These are phyloP conservation scores for Candida labiduridarum DNA, from an alignment of 1,139 yeast species.

Conservation along the genomic window DNA sequence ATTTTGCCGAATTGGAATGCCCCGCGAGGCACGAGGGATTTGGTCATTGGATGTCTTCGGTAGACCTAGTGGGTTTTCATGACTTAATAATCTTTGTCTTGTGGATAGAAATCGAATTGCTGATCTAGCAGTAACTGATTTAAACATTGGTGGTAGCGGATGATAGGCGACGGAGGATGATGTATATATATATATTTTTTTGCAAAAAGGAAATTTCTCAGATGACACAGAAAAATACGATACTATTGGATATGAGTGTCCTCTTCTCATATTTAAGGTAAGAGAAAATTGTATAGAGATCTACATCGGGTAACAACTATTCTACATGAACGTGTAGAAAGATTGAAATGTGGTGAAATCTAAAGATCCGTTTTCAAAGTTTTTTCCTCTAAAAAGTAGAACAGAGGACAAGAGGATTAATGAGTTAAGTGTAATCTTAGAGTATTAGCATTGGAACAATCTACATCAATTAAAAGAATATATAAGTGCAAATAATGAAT, in stretches of 20 bases:
- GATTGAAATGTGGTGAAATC: too few relatives aligned
- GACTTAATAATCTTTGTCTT: constrained; percentile 12
- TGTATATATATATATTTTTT: neutral
- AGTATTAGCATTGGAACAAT: too few relatives aligned
- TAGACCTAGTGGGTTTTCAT: constrained; percentile 51
- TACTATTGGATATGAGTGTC: neutral
- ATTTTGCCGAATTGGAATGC: constrained; percentile 55
- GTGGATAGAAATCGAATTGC: constrained; percentile 6
- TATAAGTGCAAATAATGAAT: too few relatives aligned
- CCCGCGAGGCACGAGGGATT: constrained; percentile 44
- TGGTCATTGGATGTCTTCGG: constrained; percentile 38
- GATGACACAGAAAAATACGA: neutral
- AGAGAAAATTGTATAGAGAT: too few relatives aligned
- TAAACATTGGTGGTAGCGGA: neutral
- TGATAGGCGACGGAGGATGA: too few relatives aligned
- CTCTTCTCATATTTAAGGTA: neutral
- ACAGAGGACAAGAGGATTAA: too few relatives aligned
- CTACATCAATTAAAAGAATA: too few relatives aligned
- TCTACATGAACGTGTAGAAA: too few relatives aligned
- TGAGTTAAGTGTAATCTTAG: too few relatives aligned
- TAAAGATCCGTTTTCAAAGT: too few relatives aligned
- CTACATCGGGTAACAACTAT: too few relatives aligned
- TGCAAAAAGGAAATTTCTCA: neutral
- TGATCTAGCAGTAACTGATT: neutral
- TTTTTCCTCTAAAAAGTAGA: too few relatives aligned